Evolutionary conservation across 495 filamentous ascomycete genomes (phyloP), one percentile per base, ranked within the genome.

Genomic region (Penicillium paxilli): DNA sequence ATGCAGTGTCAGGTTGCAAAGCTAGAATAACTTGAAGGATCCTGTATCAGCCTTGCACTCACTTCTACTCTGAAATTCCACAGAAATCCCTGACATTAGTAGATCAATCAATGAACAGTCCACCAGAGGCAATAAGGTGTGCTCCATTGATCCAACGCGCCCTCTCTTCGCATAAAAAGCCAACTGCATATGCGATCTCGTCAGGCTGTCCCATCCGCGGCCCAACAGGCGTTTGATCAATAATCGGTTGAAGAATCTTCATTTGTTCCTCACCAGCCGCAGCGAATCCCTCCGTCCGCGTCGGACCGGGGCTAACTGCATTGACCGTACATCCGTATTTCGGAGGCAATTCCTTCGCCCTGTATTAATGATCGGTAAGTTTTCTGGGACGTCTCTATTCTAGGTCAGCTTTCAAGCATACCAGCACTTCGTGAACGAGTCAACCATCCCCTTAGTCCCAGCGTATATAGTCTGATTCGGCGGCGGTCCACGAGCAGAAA

Each of bases 141-240:
- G 58, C 46, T 10, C 73, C 73, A 54, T 73, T 74, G 7, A 76
- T 61, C 73, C 73, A 76, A 22, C 73, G 65, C 19, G 71, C 71
- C 48, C 65, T 51, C 17, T 69, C 64, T 52, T 69, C 61, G 21
- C 68, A 70, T 12, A 76, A 46, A 46, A 72, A 67, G 4, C 42
- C 59, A 32, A 76, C 72, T 7, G 70, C 71, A 64, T 55, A 74
- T 0, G 73, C 72, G 54, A 76, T 71, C 57, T 76, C 73, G 16
- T 65, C 70, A 14, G 68, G 63, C 30, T 64, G 57, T 9, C 49
- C 73, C 64, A 76, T 65, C 26, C 73, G 51, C 1, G 54, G 32
- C 3, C 62, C 70, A 12, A 72, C 70, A 2, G 72, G 72, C 8
- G 73, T 76, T 33, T 66, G 53, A 24, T 73, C 69, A 32, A 75